Evolutionary conservation across 2,329 filamentous ascomycete species (phyloP).

Genomic region (Cercospora sp.): DNA sequence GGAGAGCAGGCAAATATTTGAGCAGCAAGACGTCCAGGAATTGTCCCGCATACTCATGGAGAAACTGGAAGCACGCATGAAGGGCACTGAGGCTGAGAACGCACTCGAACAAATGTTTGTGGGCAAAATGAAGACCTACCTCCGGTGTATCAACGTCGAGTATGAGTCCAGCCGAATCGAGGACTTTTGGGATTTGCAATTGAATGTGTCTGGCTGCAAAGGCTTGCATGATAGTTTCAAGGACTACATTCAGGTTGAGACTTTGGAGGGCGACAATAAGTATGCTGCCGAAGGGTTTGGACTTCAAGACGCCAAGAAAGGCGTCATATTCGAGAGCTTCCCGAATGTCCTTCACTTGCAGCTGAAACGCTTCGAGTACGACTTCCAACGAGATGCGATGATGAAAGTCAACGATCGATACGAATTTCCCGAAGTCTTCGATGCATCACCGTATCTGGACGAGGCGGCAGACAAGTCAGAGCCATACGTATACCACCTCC

Average conservation of each 20-base stretch:
- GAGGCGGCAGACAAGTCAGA: constrained; percentile 85
- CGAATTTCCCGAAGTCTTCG: constrained; percentile 81
- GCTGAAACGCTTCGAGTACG: constrained; percentile 96
- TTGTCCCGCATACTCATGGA: constrained; percentile 96
- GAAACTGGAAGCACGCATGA: constrained; percentile 96
- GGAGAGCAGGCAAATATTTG: constrained; percentile 97
- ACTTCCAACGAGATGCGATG: constrained; percentile 93
- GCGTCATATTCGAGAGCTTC: constrained; percentile 94
- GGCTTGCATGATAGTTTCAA: constrained; percentile 91
- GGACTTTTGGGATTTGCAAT: constrained; percentile 98
- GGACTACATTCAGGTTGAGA: constrained; percentile 95
- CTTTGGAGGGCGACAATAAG: constrained; percentile 96
- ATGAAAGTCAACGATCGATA: constrained; percentile 97
- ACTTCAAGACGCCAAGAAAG: constrained; percentile 94
- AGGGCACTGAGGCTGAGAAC: constrained; percentile 88
- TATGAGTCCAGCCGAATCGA: constrained; percentile 95
- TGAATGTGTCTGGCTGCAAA: constrained; percentile 94
- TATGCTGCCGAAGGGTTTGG: constrained; percentile 92
- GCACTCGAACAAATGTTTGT: constrained; percentile 88
- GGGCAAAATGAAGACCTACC: constrained; percentile 98
- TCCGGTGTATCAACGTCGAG: constrained; percentile 96
- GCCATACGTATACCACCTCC: constrained; percentile 86
- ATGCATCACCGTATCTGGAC: constrained; percentile 83
- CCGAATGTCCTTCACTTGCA: constrained; percentile 93
- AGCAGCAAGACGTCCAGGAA: constrained; percentile 98